Evolutionary conservation across 208 protist species (phyloP), one percentile per base, ranked within the genome.

Genomic region (Acanthamoeba rhysodes): DNA sequence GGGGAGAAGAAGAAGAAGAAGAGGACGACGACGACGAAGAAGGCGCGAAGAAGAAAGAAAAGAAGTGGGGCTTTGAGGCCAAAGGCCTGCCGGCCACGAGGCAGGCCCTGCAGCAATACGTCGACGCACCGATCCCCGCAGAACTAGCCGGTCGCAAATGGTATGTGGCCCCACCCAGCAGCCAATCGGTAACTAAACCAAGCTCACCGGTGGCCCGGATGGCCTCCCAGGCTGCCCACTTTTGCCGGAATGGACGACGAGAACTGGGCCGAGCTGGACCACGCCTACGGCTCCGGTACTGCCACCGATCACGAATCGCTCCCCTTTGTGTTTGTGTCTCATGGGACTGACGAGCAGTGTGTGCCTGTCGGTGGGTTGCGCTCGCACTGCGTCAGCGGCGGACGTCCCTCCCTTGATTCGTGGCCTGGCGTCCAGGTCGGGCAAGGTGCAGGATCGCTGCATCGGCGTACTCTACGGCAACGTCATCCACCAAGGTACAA

Each of bases 221-320:
- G 57, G 2, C 57, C 57, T 24, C 18, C 2, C 57, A 62, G 57
- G 64, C 2, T 70, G 24, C 64, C 64, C 64, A 70, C 18, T n/a
- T 70, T 70, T 70, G 64, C 34, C 2, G 64, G 64, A 70, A 70
- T 70, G 64, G 64, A 70, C 64, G 64, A 70, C 64, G 64, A 70
- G 64, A 34, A 34, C 27, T 70, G 64, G 64, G 64, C 64, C 64
- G 64, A 29, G 0, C 24, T 70, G 64, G 27, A 4, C 64, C 64
- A 70, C n/a, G 64, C 64, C 64, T 70, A 70, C 64, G 64, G 64
- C 27, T 70, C 64, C 64, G 64, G 64, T 70, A 70, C 64, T 70
- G 48, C 48, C 45, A 9, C 62, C 27, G 8, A 7, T 7, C 62
- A 32, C 6, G 8, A 7, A 68, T 24, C 55, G 24, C 55, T 16